Base-by-base conservation (phyloP, 2,329 filamentous ascomycete genomes). In the Ceratocystis lukuohia region DNA sequence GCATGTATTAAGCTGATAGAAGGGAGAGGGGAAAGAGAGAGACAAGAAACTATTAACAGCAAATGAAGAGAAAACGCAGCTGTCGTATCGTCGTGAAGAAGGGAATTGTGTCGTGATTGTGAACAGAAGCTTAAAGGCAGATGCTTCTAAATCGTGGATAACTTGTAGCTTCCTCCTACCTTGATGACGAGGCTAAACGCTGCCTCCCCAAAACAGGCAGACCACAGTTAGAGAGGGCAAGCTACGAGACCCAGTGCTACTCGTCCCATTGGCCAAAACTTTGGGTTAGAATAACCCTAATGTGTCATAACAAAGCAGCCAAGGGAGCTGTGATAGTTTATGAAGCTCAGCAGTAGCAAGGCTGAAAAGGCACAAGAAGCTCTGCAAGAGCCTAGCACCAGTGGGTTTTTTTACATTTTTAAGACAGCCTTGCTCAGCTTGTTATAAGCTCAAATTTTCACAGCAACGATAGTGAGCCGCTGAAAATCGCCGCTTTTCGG, bases 151-250 rank as follows among this genome's bases (percentile, higher is more conserved):
- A 33, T 28, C 25, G 28, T 57, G 53, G 53, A 57, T 57, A 57
- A 17, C 37, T 41, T 33, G 22, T 28, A 57, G 53, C 53, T 57
- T 57, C 53, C 69, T 72, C 53, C 69, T 72, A 72, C 74, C 76
- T 76, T 77, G 79, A 80, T 82, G 79, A 82, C 80, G 80, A 81
- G 78, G 79, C 79, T 79, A 76, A 74, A 76, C 77, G 78, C 77
- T 80, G 78, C 78, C 79, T 80, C 76, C 73, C 71, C 37, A 68
- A 25, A 22, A 61, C 28, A 50, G 46, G 57, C 62, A 67, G 63
- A 28, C 62, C 15, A 33, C 28, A 64, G 33, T 28, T 25, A 41
- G 33, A 22, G 30, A 62, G 48, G 63, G 46, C 57, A 57, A 65
- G 28, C 33, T 45, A 66, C 28, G 17, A 48, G 46, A 7, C 48